These are phyloP conservation scores for Candida bentonensis DNA, from an alignment of 805 yeast species.

Conservation along the genomic window DNA sequence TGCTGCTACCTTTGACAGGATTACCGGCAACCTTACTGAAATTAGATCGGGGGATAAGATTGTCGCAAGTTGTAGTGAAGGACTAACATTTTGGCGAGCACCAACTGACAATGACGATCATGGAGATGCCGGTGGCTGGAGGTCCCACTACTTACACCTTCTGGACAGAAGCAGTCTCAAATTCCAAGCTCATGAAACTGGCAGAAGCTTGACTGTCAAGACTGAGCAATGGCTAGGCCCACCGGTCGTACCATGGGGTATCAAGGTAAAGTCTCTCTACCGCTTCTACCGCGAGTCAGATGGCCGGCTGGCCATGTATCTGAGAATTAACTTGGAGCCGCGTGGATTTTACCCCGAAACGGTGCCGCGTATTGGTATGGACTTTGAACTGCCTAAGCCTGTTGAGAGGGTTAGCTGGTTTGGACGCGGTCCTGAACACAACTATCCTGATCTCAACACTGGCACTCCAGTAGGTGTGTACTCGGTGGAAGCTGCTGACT, in stretches of 20 bases:
- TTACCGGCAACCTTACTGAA: conserved; percentile 2
- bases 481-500: conserved; percentile 7
- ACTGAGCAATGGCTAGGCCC: conserved; percentile 15
- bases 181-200: conserved; percentile 1
- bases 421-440: conserved; percentile 25
- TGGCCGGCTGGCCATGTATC: conserved; percentile 6
- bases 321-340: conserved; percentile 3
- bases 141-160: not conserved
- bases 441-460: conserved; percentile 21
- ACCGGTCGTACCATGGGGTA: conserved; percentile 19
- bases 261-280: conserved; percentile 8
- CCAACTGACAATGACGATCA: conserved; percentile 21
- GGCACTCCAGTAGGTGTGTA: conserved; percentile 18
- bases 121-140: conserved; percentile 19
- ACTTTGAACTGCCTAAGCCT: conserved; percentile 15
- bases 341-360: conserved; percentile 12
- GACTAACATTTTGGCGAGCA: conserved; percentile 19
- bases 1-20: not conserved
- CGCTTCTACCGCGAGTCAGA: conserved; percentile 3
- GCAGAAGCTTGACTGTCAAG: conserved; percentile 3
- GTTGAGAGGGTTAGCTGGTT: conserved; percentile 19
- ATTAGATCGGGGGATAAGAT: conserved; percentile 1
- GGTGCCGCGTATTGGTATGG: conserved; percentile 25
- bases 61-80: not conserved
- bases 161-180: not conserved